A percentile compares a stretch with the other conserved stretches of the same genome.
These are phyloP conservation scores for Colletotrichum higginsianum DNA, from an alignment of 2,329 filamentous ascomycete species.

Conservation along the genomic window DNA sequence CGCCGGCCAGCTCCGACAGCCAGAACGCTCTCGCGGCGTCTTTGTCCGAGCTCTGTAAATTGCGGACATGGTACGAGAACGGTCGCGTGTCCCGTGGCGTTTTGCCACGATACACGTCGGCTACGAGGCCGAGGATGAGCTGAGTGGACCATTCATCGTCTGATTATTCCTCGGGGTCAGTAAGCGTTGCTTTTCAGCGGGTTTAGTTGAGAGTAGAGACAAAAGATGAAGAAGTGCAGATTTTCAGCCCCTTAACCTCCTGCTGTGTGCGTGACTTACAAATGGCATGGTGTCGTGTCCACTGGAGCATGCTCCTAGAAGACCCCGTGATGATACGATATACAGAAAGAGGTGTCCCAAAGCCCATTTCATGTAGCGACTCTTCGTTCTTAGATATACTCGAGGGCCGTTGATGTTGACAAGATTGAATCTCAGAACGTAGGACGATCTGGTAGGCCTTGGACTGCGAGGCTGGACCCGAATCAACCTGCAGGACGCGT, in stretches of 20 bases:
- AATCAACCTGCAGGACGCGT: not conserved
- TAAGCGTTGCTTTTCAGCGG: too few relatives aligned
- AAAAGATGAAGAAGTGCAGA: too few relatives aligned
- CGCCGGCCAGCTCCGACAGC: not conserved
- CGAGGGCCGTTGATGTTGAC: too few relatives aligned
- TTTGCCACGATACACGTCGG: not conserved
- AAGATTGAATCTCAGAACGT: not conserved
- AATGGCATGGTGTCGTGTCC: not conserved
- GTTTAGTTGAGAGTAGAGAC: too few relatives aligned
- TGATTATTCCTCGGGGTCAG: not conserved
- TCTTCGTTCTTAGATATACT: too few relatives aligned
- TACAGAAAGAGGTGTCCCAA: not conserved
- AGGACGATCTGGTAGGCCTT: not conserved
- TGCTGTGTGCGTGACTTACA: not conserved
- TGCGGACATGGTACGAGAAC: not conserved
- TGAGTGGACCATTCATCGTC: not conserved
- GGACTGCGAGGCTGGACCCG: too few relatives aligned
- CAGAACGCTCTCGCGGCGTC: not conserved
- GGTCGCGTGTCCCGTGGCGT: not conserved
- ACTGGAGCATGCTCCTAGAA: not conserved
- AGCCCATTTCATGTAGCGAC: not conserved
- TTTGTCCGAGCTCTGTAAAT: not conserved
- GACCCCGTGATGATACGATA: not conserved
- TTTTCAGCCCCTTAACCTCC: too few relatives aligned
- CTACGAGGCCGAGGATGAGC: not conserved